Evolutionary conservation across 495 filamentous ascomycete genomes (phyloP), one percentile per base, ranked within the genome.

Genomic region (Usnea hakonensis): DNA sequence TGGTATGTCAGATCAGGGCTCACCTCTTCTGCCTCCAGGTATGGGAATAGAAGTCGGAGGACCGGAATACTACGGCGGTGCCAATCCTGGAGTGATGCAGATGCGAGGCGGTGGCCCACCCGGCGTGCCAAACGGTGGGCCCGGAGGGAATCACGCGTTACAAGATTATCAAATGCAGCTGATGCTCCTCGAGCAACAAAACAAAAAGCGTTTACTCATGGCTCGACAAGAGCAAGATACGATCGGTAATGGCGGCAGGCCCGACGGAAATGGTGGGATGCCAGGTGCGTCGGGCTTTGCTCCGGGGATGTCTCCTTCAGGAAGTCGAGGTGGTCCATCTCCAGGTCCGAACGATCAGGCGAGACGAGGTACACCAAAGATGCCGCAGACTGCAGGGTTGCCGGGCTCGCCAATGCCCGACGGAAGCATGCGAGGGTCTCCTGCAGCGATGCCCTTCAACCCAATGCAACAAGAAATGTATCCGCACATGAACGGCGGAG

Each of bases 101-200:
- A 81, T 66, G 70, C 70, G 77, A 73, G 76, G 79, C 68, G 71
- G 54, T 70, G 81, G 72, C 67, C 79, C 76, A 69, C 75, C 73
- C 69, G 75, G 68, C 53, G 82, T 81, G 63, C 77, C 79, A 71
- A 76, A 79, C 44, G 71, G 83, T 58, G 90, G 90, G 71, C 74
- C 78, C 53, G 70, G 83, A 56, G 90, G 90, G 71, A 96, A 94
- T 69, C 92, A 96, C 73, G 95, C 95, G 41, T 79, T 98, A 59
- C 93, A 97, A 72, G 95, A 97, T 73, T 97, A 98, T 74, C 94
- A 98, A 76, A 96, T 97, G 94, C 94, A 98, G 70, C 79, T 98
- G 71, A 97, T 97, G 94, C 74, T 98, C 59, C 85, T 98, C 44
- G 94, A 98, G 74, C 94, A 98, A 76, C 94, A 98, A 73, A 98